Base-by-base conservation (phyloP, 495 filamentous ascomycete species). In the Talaromyces liani region DNA sequence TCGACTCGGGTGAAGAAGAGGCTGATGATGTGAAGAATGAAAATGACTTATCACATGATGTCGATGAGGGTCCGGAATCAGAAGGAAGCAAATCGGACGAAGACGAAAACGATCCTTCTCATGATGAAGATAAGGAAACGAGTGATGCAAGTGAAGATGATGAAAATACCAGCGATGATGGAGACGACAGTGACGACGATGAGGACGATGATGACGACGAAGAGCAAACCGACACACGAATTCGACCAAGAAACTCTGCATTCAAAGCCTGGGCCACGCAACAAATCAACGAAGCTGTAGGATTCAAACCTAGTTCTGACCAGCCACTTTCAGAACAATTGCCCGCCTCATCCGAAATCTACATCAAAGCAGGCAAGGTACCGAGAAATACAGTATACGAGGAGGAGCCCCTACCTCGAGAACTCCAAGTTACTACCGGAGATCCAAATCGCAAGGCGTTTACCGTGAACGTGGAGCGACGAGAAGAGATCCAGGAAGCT, bases 221-320 rank as follows among this genome's bases (percentile, higher is more conserved):
- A 45, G 55, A 66, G 65, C 70, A 74, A 4, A 70, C 68, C 0
- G 62, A 69, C 9, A 68, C 73, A 25, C 58, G 67, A 62, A 77
- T 72, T 68, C 80, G 65, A 69, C 82, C 71, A 75, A 72, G 79
- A 62, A 68, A 77, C 29, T 81, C 87, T 22, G 91, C 92, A n/a
- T 98, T 98, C 80, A 97, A 97, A 74, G 80, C 86, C 12, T 98
- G 94, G 94, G 94, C 95, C 14, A 85, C 86, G 29, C 86, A 90
- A 65, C 89, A 92, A 71, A 84, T 92, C 59, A 95, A 96, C 69
- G 85, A 91, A 66, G 87, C 87, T 33, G 68, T 87, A 20, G 85
- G 84, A 10, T 88, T 88, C 68, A 78, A 75, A 8, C 85, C 87
- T 18, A 76, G 78, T 18, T 69, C 74, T 56, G 72, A 71, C 25